Base-by-base conservation (phyloP, 1,284 basidiomycete genomes). In the Sparassis latifolia region DNA sequence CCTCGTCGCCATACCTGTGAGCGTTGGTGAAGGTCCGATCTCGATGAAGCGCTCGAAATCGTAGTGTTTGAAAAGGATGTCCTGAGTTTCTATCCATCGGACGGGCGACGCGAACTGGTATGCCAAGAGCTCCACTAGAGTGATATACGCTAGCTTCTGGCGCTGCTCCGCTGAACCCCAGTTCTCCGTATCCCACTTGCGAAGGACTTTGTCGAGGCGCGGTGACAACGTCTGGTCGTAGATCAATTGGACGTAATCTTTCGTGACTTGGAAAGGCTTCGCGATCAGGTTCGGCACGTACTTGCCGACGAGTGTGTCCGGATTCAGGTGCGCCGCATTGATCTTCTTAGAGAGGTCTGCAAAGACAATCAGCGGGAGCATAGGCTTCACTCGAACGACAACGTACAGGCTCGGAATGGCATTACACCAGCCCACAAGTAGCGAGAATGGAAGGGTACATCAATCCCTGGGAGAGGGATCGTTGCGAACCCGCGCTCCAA, bases 371-470 rank as follows among this genome's bases (percentile, higher is more conserved):
- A 28, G 44, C 55, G 56, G 56, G 60, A 65, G 33, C 68, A 43
- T 10, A n/a, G 29, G 45, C 33, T 55, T 20, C 20, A 20, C 20
- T 20, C 20, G 20, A 20, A 20, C 20, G 20, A 20, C 20, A 20
- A 42, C 40, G 6, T 28, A 92, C 89, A 93, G 44, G 89, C 89
- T 58, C 92, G 84, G 88, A 96, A 96, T 3, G 92, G 93, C 83
- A 98, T 83, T 46, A 99, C 97, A 68, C 96, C 97, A 33, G 94
- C 93, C 97, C 96, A 95, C 44, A 99, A 82, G 74, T 98, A 98
- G 60, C 92, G 88, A 6, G 96, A 95, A 71, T 99, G 96, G 89
- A 99, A 99, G 9, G 97, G 96, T 9, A 99, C 96, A 62, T 99
- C 96, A 62, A 99, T 98, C 62, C 96, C 96, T 35, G 96, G 92